phyloP scores from a whole-genome alignment of 768 basidiomycete species.

The Tephrocybe sp. region DNA sequence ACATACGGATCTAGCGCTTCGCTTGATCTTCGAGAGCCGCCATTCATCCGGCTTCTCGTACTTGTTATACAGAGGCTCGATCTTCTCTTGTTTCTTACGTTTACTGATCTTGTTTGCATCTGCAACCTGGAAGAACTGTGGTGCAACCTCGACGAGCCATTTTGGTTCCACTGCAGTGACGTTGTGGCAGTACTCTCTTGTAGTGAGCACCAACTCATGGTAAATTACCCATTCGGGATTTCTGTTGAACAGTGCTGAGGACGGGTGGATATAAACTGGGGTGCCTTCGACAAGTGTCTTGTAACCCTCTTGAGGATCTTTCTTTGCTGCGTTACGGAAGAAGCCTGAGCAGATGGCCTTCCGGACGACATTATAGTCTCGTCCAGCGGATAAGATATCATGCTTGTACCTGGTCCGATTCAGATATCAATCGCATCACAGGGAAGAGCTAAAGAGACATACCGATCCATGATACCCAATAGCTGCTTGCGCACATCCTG shows the following conservation, averaged over 20 bases:
- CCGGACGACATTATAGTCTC: slow-evolving; percentile 89
- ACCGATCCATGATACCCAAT: slow-evolving; percentile 98
- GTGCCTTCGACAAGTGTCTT: slow-evolving; percentile 97
- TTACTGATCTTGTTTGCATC: slow-evolving; percentile 98
- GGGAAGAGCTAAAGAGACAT: slow-evolving; percentile 24
- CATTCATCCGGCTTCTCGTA: slow-evolving; percentile 94
- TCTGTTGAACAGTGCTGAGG: slow-evolving; percentile 94
- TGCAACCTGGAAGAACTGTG: slow-evolving; percentile 98
- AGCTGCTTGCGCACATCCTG: slow-evolving; percentile 98
- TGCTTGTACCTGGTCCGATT: slow-evolving; percentile 77
- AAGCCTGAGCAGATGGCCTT: slow-evolving; percentile 96
- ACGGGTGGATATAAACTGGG: slow-evolving; percentile 98
- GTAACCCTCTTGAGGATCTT: slow-evolving; percentile 97
- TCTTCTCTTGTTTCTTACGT: slow-evolving; percentile 94
- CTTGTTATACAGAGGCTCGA: slow-evolving; percentile 93
- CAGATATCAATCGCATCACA: not conserved
- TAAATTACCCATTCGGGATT: slow-evolving; percentile 96
- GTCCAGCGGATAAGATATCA: slow-evolving; percentile 89
- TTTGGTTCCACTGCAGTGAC: slow-evolving; percentile 97
- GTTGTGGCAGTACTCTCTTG: slow-evolving; percentile 91
- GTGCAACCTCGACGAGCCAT: slow-evolving; percentile 97
- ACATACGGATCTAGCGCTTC: slow-evolving; percentile 79
- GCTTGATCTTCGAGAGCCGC: slow-evolving; percentile 89
- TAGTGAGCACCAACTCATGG: slow-evolving; percentile 93
- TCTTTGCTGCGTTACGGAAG: slow-evolving; percentile 98